Base-by-base conservation (phyloP, 805 yeast species). In the Saccharomycopsis sp. region DNA sequence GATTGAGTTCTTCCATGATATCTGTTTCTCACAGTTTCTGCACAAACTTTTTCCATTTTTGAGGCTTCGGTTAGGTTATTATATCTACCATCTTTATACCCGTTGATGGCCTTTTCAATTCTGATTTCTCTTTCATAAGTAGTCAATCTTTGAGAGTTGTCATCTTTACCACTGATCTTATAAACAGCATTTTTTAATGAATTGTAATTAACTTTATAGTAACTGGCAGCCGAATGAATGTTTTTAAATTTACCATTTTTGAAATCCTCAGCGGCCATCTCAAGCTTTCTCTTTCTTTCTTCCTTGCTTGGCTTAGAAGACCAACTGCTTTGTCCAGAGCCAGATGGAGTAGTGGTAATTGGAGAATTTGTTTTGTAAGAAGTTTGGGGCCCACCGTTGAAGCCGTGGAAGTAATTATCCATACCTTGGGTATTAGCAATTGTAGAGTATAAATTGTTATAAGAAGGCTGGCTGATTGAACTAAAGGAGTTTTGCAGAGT, bases 121-220 rank as follows among this genome's bases (percentile, higher is more conserved):
- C 49, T 21, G 21, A 31, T 39, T 23, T 43, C 49, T 14, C 47
- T 31, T 26, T 46, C 49, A 18, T 18, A 14, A 5, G 46, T 43
- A 10, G 36, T 35, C 19, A 46, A 31, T 14, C 47, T 31, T 34
- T 46, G 49, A 28, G 44, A 34, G 28, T 45, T 45, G 20, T 42
- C 49, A 34, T 45, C 49, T 23, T 44, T 44, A 12, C 47, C 49
- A 25, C 44, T 46, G 32, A 46, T 42, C 28, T 43, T 46, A 28
- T 46, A 38, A 23, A 34, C 36, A 20, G 44, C 42, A 60, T 56
- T 42, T 56, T 62, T 45, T 30, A 45, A 32, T 14, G 49, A 45
- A 20, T 45, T 45, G 37, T 45, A 45, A 21, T 45, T 45, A 3
- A 45, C 46, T 14, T 39, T 46, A 28, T 42, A 36, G 17, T 37